phyloP scores from a whole-genome alignment of 2,329 filamentous ascomycete genomes.

The Trichophyton schoenleinii region DNA sequence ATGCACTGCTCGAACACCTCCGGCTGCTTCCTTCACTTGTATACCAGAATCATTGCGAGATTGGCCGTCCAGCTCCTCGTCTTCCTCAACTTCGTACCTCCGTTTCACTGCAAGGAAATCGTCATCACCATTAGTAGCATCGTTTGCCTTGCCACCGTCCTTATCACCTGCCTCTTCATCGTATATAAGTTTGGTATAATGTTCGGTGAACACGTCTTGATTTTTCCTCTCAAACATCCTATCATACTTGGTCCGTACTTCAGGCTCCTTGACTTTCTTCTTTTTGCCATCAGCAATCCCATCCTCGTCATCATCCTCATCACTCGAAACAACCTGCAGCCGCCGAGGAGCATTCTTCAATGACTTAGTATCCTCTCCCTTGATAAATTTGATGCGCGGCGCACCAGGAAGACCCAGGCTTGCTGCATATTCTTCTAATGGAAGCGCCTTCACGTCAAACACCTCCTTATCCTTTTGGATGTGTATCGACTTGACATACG shows the following conservation, averaged over 20 bases:
- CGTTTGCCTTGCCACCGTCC: conserved; percentile 24
- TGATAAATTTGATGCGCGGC: conserved; percentile 84
- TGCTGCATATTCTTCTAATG: conserved; percentile 72
- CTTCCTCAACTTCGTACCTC: conserved; percentile 61
- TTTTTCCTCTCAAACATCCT: conserved; percentile 97
- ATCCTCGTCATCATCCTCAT: conserved; percentile 39
- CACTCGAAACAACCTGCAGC: conserved; percentile 49
- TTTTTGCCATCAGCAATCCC: conserved; percentile 32
- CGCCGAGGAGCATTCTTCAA: conserved; percentile 74
- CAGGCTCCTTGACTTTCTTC: conserved; percentile 50
- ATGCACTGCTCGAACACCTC: conserved; percentile 29
- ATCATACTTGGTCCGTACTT: conserved; percentile 87
- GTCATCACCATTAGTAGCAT: conserved; percentile 49
- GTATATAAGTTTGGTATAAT: conserved; percentile 77
- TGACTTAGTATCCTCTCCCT: conserved; percentile 75
- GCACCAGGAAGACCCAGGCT: conserved; percentile 83
- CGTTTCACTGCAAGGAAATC: conserved; percentile 86
- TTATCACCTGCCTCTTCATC: conserved; percentile 40
- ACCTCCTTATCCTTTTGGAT: conserved; percentile 85
- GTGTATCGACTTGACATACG: conserved; percentile 72
- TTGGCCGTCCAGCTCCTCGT: conserved; percentile 42
- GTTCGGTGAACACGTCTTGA: conserved; percentile 85
- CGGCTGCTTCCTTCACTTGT: conserved; percentile 19
- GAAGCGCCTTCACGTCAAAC: conserved; percentile 71
- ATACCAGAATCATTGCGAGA: conserved; percentile 26